phyloP scores from a whole-genome alignment of 2,329 filamentous ascomycete species.

The Fusarium redolens region DNA sequence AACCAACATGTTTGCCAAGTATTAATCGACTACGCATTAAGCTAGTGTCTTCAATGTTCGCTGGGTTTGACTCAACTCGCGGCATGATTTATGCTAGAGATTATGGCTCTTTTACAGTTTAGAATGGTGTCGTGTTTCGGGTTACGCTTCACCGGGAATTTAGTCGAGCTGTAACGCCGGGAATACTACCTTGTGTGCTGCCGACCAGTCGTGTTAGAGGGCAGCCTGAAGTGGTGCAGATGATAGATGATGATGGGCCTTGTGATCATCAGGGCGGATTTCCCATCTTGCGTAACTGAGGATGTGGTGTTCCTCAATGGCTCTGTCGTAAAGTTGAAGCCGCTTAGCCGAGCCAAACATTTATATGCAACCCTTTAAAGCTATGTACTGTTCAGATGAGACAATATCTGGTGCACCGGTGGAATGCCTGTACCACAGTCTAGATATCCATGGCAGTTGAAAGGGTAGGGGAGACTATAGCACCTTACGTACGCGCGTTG shows the following conservation, averaged over 20 bases:
- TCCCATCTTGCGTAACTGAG: conserved; percentile 4
- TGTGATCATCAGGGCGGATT: conserved; percentile 20
- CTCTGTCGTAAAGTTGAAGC: conserved; percentile 7
- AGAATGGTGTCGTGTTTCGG: background rate
- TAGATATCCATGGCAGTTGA: background rate
- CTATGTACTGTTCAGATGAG: conserved; percentile 1
- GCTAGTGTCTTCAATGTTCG: background rate
- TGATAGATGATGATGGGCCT: conserved; percentile 15
- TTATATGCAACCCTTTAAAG: background rate
- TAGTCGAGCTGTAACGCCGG: conserved; percentile 18
- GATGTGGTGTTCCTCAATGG: background rate
- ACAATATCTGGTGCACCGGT: background rate
- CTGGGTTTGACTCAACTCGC: background rate
- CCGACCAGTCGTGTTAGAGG: conserved; percentile 1
- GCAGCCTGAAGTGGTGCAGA: background rate
- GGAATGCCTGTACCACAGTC: background rate
- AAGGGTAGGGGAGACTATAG: background rate
- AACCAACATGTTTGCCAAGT: conserved; percentile 9
- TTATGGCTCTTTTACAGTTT: background rate
- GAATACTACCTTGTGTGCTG: conserved; percentile 8
- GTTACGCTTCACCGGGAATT: conserved; percentile 12
- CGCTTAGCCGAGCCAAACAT: conserved; percentile 8
- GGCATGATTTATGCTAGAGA: background rate
- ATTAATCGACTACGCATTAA: background rate
- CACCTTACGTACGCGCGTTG: conserved; percentile 30